phyloP scores from a whole-genome alignment of 2,329 filamentous ascomycete genomes.

The Pyrenophora teres region DNA sequence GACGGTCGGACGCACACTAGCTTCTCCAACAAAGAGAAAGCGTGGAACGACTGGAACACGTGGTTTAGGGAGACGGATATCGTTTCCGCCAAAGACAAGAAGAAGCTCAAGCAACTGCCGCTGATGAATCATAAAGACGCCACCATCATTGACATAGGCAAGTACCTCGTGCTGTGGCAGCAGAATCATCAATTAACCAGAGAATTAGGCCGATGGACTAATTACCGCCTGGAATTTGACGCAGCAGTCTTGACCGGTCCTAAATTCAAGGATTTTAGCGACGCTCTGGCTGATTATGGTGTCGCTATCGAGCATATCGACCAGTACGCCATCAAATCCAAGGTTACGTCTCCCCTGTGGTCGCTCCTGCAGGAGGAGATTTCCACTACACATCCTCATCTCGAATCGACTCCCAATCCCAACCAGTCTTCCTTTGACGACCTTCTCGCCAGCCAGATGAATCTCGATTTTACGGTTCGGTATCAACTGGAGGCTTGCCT shows the following conservation, averaged over 20 bases:
- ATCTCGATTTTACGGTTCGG: constrained; percentile 66
- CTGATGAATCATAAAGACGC: constrained; percentile 49
- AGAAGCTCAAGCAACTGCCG: constrained; percentile 25
- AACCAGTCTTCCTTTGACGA: constrained; percentile 29
- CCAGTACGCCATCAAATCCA: constrained; percentile 50
- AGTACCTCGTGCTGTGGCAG: constrained; percentile 13
- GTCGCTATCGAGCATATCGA: constrained; percentile 57
- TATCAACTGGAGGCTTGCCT: constrained; percentile 95
- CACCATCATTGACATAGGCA: constrained; percentile 65
- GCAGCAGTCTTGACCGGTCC: constrained; percentile 32
- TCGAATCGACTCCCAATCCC: constrained; percentile 5
- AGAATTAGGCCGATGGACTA: constrained; percentile 63
- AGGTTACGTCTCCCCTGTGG: constrained; percentile 23
- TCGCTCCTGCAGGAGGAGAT: constrained; percentile 39
- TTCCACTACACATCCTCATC: constrained; percentile 28
- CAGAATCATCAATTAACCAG: neutral
- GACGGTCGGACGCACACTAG: constrained; percentile 12
- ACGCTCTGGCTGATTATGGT: constrained; percentile 73
- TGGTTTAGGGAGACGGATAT: constrained; percentile 71
- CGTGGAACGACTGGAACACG: constrained; percentile 61
- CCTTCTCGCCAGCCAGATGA: constrained; percentile 37
- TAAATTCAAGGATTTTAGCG: constrained; percentile 53
- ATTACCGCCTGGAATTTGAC: constrained; percentile 59
- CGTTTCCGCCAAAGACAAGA: constrained; percentile 47
- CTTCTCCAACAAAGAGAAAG: constrained; percentile 29